phyloP scores from a whole-genome alignment of 108 stramenopile species.

The Nitzschia putrida region DNA sequence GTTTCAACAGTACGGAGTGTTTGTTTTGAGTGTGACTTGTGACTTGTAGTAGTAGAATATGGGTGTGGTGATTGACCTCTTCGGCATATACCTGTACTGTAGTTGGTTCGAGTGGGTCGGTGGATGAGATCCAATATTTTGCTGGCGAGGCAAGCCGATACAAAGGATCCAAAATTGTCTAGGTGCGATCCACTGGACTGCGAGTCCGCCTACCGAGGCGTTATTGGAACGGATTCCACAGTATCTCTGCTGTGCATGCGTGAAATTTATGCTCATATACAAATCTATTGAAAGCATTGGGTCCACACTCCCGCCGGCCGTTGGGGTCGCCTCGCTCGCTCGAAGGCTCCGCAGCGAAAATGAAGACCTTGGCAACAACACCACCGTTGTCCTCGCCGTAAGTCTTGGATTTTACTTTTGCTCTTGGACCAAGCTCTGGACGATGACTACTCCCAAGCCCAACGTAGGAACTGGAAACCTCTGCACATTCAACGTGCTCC shows the following conservation, averaged over 20 bases:
- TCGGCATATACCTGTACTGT: too few relatives aligned
- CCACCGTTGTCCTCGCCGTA: neutral
- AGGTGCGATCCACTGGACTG: too few relatives aligned
- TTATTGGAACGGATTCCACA: neutral
- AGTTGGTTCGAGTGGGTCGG: too few relatives aligned
- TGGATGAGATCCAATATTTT: too few relatives aligned
- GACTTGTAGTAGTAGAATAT: too few relatives aligned
- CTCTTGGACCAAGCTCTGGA: neutral
- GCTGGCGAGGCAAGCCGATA: too few relatives aligned
- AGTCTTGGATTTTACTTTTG: slow-evolving; percentile 3
- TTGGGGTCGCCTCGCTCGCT: slow-evolving; percentile 12
- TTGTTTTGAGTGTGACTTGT: too few relatives aligned
- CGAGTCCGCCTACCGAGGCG: too few relatives aligned
- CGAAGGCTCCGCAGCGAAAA: neutral
- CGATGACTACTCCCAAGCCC: slow-evolving; percentile 59
- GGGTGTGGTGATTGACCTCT: too few relatives aligned
- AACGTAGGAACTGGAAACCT: slow-evolving; percentile 73
- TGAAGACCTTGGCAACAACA: slow-evolving; percentile 1
- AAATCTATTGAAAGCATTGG: slow-evolving; percentile 11
- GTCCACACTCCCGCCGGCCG: slow-evolving; percentile 4
- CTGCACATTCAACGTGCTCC: slow-evolving; percentile 92
- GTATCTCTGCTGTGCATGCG: slow-evolving; percentile 2
- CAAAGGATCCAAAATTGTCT: too few relatives aligned
- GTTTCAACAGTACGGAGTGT: neutral
- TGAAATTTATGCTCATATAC: slow-evolving; percentile 4